phyloP scores from a whole-genome alignment of 441 rosid species.

The Caryocar brasiliense region DNA sequence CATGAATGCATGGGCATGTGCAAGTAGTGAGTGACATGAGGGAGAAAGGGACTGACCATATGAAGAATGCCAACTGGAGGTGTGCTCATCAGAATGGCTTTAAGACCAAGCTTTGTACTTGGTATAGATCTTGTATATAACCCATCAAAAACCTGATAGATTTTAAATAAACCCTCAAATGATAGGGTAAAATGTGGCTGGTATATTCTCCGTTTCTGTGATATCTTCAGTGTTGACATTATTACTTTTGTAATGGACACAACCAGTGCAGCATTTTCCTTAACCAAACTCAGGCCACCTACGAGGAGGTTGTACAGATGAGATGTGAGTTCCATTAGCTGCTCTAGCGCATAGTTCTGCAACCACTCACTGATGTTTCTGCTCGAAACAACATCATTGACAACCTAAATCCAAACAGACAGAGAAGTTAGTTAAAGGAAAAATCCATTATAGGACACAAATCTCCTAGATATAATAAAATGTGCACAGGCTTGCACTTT shows the following conservation, averaged over 20 bases:
- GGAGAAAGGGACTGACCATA: constrained; percentile 40
- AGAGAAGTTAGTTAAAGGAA: not conserved
- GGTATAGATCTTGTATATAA: constrained; percentile 17
- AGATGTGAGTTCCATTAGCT: constrained; percentile 58
- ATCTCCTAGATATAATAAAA: no score
- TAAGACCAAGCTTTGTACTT: constrained; percentile 50
- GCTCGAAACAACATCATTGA: constrained; percentile 35
- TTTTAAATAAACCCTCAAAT: constrained; percentile 46
- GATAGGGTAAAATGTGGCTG: constrained; percentile 73
- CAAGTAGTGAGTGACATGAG: not conserved
- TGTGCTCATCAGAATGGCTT: constrained; percentile 53
- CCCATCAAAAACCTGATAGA: constrained; percentile 41
- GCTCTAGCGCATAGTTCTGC: constrained; percentile 65
- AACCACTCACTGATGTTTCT: constrained; percentile 61
- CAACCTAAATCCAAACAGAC: constrained; percentile 37
- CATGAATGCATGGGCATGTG: no score
- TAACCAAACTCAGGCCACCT: constrained; percentile 33
- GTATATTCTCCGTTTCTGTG: constrained; percentile 56
- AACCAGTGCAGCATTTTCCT: constrained; percentile 31
- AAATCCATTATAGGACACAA: no score
- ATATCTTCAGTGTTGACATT: constrained; percentile 50
- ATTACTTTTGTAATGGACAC: constrained; percentile 41
- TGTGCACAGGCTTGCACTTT: no score
- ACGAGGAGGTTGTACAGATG: constrained; percentile 48
- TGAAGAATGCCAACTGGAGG: constrained; percentile 54